Evolutionary conservation across 495 filamentous ascomycete genomes (phyloP), one percentile per base, ranked within the genome.

Genomic region (Staphylotrichum longicolle): DNA sequence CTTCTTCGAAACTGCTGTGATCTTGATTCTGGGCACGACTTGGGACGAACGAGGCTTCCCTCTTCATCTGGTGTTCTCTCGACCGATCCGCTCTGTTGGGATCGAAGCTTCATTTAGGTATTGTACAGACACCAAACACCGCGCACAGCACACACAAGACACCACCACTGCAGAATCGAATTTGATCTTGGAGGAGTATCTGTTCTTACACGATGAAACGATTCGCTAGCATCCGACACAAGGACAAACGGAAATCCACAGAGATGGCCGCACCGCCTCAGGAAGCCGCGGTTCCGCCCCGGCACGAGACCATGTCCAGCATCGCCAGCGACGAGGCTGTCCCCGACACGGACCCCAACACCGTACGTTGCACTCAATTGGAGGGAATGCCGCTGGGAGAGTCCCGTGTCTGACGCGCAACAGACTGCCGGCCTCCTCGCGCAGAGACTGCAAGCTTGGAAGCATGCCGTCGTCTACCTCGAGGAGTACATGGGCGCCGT

Each of bases 371-470:
- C 37, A 27, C 20, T 27, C 37, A 39, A 39, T 37, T 32, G 10
- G 30, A 46, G 11, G 39, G 20, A 2, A 45, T 40, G 33, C 8
- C 12, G 20, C 1, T 12, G 9, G n/a, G 14, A 27, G 42, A 49
- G 20, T 27, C 20, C 20, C 20, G 20, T 27, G 20, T 27, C 20
- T 27, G 20, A 27, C 20, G 20, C 20, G 20, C 37, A 14, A 47
- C 47, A 93, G 83, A 88, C 88, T 11, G 86, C 88, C 45, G 86
- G 83, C 57, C 80, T 97, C 32, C 85, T 98, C 54, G 77, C 88
- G 20, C 88, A 98, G 75, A 86, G 94, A 58, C 81, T 98, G 57
- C 86, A 86, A 64, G 95, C 95, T 40, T 98, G 91, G 89, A 98
- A 97, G 70, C 95, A 98, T 72, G 90, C 91, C 63, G 89, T 91